These are phyloP conservation scores for Calonectria hawksworthii DNA, from an alignment of 2,329 filamentous ascomycete species.

Conservation along the genomic window DNA sequence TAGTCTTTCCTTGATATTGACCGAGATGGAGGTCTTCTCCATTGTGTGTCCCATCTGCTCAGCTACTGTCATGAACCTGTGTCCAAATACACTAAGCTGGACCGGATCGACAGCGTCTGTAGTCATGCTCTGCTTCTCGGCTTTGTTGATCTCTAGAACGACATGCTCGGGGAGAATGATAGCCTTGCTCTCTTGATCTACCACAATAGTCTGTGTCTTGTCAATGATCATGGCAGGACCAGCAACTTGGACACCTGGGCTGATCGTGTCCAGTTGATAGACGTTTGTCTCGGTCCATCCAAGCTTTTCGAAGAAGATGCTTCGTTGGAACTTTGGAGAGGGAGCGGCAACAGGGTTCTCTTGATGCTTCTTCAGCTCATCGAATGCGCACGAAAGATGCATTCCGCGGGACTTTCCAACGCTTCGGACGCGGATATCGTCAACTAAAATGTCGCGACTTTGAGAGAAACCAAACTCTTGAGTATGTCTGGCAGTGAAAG, in stretches of 20 bases:
- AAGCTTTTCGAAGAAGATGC: constrained; percentile 44
- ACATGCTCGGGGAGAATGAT: constrained; percentile 52
- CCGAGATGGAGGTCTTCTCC: constrained; percentile 82
- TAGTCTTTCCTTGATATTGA: constrained; percentile 83
- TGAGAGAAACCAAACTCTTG: constrained; percentile 59
- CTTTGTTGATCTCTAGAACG: constrained; percentile 50
- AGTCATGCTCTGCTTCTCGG: constrained; percentile 27
- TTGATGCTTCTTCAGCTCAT: constrained; percentile 39
- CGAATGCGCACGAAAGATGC: constrained; percentile 42
- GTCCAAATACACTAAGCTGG: constrained; percentile 80
- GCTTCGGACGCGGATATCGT: constrained; percentile 58
- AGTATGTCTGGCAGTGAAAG: constrained; percentile 54
- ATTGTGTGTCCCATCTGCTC: constrained; percentile 85
- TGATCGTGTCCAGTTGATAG: constrained; percentile 41
- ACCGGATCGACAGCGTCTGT: constrained; percentile 75
- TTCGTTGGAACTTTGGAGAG: constrained; percentile 34
- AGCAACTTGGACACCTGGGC: constrained; percentile 35
- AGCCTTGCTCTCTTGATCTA: constrained; percentile 62
- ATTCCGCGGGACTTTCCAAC: constrained; percentile 47
- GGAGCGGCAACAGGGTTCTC: constrained; percentile 27
- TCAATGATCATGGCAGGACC: constrained; percentile 82
- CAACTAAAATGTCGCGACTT: constrained; percentile 56
- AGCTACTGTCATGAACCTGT: constrained; percentile 86
- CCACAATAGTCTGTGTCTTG: constrained; percentile 81
- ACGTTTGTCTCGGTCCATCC: constrained; percentile 46